Base-by-base conservation (phyloP, 75 land plant species). In the Pinus taeda region DNA sequence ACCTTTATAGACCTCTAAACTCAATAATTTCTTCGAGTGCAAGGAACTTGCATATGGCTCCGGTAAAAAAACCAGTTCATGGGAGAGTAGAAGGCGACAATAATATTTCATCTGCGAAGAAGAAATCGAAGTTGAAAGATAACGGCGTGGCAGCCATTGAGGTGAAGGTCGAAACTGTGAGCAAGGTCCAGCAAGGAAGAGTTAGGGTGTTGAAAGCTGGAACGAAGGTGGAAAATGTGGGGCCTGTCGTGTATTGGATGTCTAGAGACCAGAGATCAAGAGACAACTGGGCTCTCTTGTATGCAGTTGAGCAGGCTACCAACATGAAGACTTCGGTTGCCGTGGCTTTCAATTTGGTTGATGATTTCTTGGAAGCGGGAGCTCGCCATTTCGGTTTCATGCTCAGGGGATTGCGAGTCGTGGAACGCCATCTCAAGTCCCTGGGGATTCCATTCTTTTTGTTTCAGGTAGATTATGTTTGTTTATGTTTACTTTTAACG, bases 221-320 rank as follows among this genome's bases (percentile, higher is more conserved):
- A 8, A 17, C 37, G 0, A 58, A 36, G 42, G 67, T 69, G 8
- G 42, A 64, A 26, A 21, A 18, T 15, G 14, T 4, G 13, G 91
- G 93, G 17, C 93, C 95, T 2, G 99, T 94, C 3, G 88, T 96
- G 74, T 96, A 96, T 76, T 96, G 99, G 99, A 92, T 96, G 95
- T 96, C 93, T 64, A 82, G 99, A 56, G 99, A 96, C 72, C 99
- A 96, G 70, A 81, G 99, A 64, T 57, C 83, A 22, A 81, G 79
- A 17, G 99, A 96, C 85, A 96, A 96, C 76, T 96, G 99, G 99
- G 99, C 99, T 0, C 85, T 96, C 74, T 81, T 94, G 75, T 88
- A 96, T 82, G 98, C 99, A 69, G 86, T 85, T 21, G 84, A 89
- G 74, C 82, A 87, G 76, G 99, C 95, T 49, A 82, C 88, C 76